Conservation (phyloP, 2,329 filamentous ascomycete species). For the Aureobasidium pullulans region DNA sequence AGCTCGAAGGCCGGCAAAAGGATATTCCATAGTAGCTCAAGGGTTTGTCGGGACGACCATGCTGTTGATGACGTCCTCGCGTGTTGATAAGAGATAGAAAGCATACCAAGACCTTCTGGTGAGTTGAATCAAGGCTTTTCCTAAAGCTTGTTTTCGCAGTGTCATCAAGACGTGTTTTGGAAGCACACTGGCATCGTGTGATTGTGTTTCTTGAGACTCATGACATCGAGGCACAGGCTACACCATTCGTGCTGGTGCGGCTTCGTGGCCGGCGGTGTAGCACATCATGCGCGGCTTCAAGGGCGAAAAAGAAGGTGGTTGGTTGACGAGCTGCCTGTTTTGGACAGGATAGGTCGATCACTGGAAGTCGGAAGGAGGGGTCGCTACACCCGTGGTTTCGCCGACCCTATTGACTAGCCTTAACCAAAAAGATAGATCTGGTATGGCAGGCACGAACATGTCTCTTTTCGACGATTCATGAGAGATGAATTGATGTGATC, state of each 20-base stretch:
- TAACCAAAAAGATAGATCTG: too few species aligned
- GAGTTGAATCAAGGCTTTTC: background rate
- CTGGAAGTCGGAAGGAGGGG: background rate
- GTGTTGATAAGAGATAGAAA: conserved; percentile 5
- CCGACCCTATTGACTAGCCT: background rate
- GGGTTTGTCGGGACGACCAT: background rate
- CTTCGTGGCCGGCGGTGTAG: background rate
- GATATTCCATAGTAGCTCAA: background rate
- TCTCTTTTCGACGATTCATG: background rate
- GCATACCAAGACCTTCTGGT: background rate
- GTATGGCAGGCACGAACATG: background rate
- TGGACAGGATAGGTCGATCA: background rate
- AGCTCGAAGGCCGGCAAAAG: conserved; percentile 3
- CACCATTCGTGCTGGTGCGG: background rate
- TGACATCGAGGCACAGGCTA: background rate
- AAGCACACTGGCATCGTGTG: background rate
- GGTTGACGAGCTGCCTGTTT: conserved; percentile 5
- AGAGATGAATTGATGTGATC: background rate
- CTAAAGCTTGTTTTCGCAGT: background rate
- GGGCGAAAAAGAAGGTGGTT: background rate
- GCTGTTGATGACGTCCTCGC: background rate
- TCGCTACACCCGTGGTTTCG: background rate
- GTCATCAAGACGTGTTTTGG: background rate
- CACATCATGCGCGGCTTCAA: background rate
- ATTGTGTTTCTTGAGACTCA: background rate